Base-by-base conservation (phyloP, 2,329 filamentous ascomycete species). In the Claviceps citrina region DNA sequence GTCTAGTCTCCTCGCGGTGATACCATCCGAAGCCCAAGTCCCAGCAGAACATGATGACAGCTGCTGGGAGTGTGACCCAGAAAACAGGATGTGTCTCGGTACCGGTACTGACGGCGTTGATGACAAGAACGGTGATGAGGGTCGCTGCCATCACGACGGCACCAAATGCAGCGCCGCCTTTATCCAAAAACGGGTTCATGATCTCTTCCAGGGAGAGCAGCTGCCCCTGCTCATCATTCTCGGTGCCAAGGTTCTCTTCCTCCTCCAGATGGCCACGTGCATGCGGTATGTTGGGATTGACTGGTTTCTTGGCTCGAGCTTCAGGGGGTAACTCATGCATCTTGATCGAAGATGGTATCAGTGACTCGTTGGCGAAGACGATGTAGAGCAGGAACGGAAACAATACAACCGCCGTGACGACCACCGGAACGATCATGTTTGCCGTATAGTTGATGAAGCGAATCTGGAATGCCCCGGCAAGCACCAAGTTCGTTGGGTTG, bases 401-500 rank as follows among this genome's bases (percentile, higher is more conserved):
- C 3, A 84, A 57, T 0, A 82, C 58, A 13, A 84, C 64, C 2
- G 70, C 78, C 0, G 81, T 84, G n/a, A 71, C 61, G 18, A 82
- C 59, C 1, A 81, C 77, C 0, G 81, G 81, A 0, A 84, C 76
- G 15, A 84, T 78, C 69, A 84, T 81, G 51, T 84, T 82, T n/a
- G 76, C 79, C 0, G 79, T 84, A 51, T 84, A 84, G 31, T 72
- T 65, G 51, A 84, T 73, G 54, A 84, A 84, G 38, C 70, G 78
- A 60, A 84, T 78, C 3, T 71, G 51, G 51, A 84, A 84, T 2
- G 81, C 81, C 4, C 80, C 79, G 0, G 80, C 78, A 0, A 84
- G 67, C 0, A 84, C 80, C 7, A 84, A 67, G 41, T 85, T 85
- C 2, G 81, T 84, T 0, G 81, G 81, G 44, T 85, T 85, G 0